phyloP scores from a whole-genome alignment of 2,329 filamentous ascomycete genomes.

The Canariomyces notabilis region DNA sequence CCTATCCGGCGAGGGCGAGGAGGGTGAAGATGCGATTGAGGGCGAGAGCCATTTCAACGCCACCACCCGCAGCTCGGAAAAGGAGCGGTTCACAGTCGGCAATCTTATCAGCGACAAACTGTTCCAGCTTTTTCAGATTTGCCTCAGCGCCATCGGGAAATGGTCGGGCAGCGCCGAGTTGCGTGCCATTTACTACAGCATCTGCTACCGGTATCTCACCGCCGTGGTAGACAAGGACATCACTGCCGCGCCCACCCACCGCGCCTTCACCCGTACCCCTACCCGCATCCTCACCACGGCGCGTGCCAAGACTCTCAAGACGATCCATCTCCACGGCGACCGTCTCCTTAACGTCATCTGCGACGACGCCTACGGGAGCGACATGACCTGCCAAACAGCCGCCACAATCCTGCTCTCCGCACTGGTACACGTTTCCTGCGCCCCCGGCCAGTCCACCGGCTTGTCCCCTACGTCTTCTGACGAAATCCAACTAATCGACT shows the following conservation, averaged over 20 bases:
- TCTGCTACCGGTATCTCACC: slow-evolving; percentile 79
- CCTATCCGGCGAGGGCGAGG: slow-evolving; percentile 36
- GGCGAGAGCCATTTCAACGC: too few species aligned
- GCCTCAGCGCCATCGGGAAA: slow-evolving; percentile 71
- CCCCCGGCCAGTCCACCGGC: slow-evolving; percentile 1
- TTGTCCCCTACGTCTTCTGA: slow-evolving; percentile 63
- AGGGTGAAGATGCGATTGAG: neutral
- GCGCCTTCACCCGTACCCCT: neutral
- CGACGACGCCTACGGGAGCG: slow-evolving; percentile 86
- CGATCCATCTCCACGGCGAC: slow-evolving; percentile 64
- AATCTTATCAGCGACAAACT: slow-evolving; percentile 76
- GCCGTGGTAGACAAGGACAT: slow-evolving; percentile 53
- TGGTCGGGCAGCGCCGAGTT: slow-evolving; percentile 66
- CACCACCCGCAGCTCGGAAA: slow-evolving; percentile 35
- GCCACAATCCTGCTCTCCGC: slow-evolving; percentile 80
- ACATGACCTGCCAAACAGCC: slow-evolving; percentile 75
- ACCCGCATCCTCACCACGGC: slow-evolving; percentile 41
- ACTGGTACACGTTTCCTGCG: slow-evolving; percentile 67
- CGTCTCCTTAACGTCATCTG: slow-evolving; percentile 80
- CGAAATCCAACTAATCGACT: slow-evolving; percentile 72
- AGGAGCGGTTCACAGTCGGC: slow-evolving; percentile 30
- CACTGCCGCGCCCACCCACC: neutral
- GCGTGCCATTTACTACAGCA: slow-evolving; percentile 83
- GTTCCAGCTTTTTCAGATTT: slow-evolving; percentile 85
- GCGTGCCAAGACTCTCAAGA: slow-evolving; percentile 63